phyloP scores from a whole-genome alignment of 2,329 filamentous ascomycete species.

The Pleoardoris graminearum region DNA sequence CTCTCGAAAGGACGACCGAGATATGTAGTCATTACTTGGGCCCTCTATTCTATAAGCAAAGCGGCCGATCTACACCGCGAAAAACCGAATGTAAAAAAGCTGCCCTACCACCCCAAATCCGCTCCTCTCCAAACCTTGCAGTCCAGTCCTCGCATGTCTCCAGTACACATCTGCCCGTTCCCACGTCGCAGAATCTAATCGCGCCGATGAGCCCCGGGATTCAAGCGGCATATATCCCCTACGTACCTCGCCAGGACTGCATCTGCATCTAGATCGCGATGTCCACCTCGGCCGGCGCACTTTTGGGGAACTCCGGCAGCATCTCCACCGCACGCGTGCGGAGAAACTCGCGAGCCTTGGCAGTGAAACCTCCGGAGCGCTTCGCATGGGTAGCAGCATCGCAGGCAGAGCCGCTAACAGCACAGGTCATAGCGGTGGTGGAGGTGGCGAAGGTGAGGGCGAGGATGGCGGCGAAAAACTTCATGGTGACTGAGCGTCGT shows the following conservation, averaged over 20 bases:
- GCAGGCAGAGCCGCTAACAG: conserved; percentile 5
- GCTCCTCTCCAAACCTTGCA: background rate
- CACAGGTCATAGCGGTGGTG: conserved; percentile 4
- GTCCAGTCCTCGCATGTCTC: background rate
- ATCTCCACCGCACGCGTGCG: conserved; percentile 1
- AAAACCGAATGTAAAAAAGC: background rate
- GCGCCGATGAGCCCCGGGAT: background rate
- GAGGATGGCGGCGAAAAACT: conserved; percentile 4
- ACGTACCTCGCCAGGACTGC: background rate
- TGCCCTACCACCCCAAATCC: background rate
- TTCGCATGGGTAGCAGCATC: background rate
- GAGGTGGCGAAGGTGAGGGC: conserved; percentile 5
- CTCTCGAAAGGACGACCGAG: too few species aligned
- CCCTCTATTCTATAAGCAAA: background rate
- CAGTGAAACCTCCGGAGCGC: conserved; percentile 6
- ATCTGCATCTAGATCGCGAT: conserved; percentile 1
- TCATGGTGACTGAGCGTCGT: conserved; percentile 1
- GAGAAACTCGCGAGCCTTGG: conserved; percentile 9
- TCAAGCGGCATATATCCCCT: background rate
- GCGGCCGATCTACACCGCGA: conserved; percentile 1
- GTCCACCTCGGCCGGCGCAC: background rate
- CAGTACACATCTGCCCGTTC: background rate
- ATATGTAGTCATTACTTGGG: background rate
- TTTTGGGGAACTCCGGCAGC: background rate
- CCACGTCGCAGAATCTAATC: background rate